These are phyloP conservation scores for Eucommia ulmoides DNA, from an alignment of 257 asterid genomes.

Conservation along the genomic window DNA sequence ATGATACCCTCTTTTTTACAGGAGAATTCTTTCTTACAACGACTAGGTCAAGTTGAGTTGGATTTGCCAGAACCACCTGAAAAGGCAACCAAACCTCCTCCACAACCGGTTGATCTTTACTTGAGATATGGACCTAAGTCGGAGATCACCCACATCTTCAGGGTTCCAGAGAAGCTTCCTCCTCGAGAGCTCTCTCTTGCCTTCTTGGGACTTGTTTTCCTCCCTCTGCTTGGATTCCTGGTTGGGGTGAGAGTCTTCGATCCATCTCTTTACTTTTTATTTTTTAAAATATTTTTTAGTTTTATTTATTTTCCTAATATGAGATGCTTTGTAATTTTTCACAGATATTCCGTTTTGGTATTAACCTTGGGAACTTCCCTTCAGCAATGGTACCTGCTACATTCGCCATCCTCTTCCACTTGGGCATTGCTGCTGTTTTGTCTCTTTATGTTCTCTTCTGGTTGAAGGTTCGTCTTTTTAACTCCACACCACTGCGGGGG, in stretches of 20 bases:
- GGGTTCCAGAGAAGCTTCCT: conserved; percentile 85
- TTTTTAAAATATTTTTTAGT: too few species aligned
- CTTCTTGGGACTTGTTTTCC: conserved; percentile 64
- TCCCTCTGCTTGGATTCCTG: conserved; percentile 77
- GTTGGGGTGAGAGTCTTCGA: conserved; percentile 54
- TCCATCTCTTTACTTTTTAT: conserved; percentile 4
- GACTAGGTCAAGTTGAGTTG: conserved; percentile 59
- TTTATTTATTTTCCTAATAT: too few species aligned
- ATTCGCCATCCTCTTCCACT: conserved; percentile 68
- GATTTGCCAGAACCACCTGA: conserved; percentile 93
- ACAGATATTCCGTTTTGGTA: conserved; percentile 60
- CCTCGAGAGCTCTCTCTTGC: conserved; percentile 65
- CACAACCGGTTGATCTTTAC: conserved; percentile 52
- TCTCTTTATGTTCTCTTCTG: conserved; percentile 70
- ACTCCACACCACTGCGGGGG: not conserved
- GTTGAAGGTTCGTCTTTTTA: conserved; percentile 57
- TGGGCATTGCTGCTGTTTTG: conserved; percentile 77
- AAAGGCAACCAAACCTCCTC: conserved; percentile 87
- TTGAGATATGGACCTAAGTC: conserved; percentile 84
- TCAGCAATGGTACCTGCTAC: conserved; percentile 43
- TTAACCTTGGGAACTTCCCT: conserved; percentile 79
- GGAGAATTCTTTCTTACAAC: conserved; percentile 90
- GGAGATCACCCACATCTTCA: conserved; percentile 79
- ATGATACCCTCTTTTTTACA: conserved; percentile 16
- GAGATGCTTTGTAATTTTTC: conserved; percentile 4